Percentiles rank a stretch among this genome's conserved stretches.
phyloP scores from a whole-genome alignment of 2,329 filamentous ascomycete species.

The Dactylellina leptospora region DNA sequence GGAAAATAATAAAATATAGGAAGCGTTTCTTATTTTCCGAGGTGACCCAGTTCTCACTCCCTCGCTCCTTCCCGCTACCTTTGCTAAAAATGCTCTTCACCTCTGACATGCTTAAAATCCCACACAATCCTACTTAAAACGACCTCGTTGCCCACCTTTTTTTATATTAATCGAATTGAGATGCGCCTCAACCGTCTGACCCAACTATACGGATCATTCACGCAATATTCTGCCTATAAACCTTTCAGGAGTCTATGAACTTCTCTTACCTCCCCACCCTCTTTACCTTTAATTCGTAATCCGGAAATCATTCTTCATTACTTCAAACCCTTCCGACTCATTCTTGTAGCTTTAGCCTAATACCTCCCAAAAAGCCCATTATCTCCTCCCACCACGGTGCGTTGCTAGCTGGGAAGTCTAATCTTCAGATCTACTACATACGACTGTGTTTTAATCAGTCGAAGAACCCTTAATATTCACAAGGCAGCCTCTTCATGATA shows the following conservation, averaged over 20 bases:
- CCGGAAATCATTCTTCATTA: slow-evolving; percentile 3
- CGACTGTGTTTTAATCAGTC: slow-evolving; percentile 32
- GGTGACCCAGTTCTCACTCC: slow-evolving; percentile 51
- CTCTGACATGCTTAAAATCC: slow-evolving; percentile 54
- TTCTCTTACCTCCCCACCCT: not conserved
- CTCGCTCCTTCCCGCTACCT: slow-evolving; percentile 53
- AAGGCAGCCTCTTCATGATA: not conserved
- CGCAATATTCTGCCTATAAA: slow-evolving; percentile 29
- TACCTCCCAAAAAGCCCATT: slow-evolving; percentile 37
- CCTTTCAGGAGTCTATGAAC: slow-evolving; percentile 18
- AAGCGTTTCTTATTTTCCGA: slow-evolving; percentile 54
- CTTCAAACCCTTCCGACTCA: slow-evolving; percentile 9
- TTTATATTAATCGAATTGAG: slow-evolving; percentile 54
- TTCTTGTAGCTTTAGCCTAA: slow-evolving; percentile 35
- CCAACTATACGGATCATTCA: slow-evolving; percentile 50
- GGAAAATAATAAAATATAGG: slow-evolving; percentile 52
- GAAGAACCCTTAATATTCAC: slow-evolving; percentile 11
- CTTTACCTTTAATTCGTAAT: slow-evolving; percentile 21
- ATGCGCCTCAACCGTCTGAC: slow-evolving; percentile 52
- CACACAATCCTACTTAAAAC: slow-evolving; percentile 54
- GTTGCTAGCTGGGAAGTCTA: slow-evolving; percentile 35
- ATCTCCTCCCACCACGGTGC: slow-evolving; percentile 19
- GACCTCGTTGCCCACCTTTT: slow-evolving; percentile 53
- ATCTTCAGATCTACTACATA: slow-evolving; percentile 35
- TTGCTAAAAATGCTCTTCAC: slow-evolving; percentile 52